Percentiles rank a stretch among this genome's conserved stretches.
These are phyloP conservation scores for Aspergillus niger DNA, from an alignment of 2,329 filamentous ascomycete species.

Conservation along the genomic window DNA sequence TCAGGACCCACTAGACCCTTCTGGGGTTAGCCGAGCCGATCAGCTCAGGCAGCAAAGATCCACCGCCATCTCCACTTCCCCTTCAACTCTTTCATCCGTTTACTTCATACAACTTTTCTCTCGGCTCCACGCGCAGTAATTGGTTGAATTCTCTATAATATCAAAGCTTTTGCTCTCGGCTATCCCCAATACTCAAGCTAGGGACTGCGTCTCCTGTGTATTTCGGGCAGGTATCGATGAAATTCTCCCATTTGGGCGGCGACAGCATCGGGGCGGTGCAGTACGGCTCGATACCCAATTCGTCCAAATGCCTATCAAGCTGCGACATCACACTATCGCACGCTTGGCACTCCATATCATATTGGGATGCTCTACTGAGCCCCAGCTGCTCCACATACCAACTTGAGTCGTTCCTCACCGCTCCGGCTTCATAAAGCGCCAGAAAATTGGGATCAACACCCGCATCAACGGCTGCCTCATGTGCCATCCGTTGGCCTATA, in stretches of 20 bases:
- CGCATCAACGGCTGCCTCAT: conserved; percentile 24
- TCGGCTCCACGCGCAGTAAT: background rate
- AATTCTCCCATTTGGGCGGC: background rate
- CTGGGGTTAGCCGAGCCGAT: background rate
- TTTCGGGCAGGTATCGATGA: background rate
- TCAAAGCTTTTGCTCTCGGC: background rate
- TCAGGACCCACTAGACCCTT: background rate
- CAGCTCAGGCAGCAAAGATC: background rate
- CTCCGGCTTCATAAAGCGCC: conserved; percentile 18
- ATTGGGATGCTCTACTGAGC: conserved; percentile 2
- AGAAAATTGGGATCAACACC: conserved; percentile 13
- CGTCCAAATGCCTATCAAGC: conserved; percentile 1
- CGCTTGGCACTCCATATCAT: conserved; percentile 3
- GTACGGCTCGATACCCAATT: conserved; percentile 7
- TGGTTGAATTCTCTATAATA: background rate
- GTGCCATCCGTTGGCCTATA: conserved; percentile 25
- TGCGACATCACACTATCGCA: conserved; percentile 5
- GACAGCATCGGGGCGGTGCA: conserved; percentile 10
- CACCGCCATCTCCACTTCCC: background rate
- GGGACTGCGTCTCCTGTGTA: background rate
- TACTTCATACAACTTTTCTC: background rate
- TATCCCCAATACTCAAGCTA: too few relatives aligned
- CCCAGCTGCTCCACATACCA: conserved; percentile 19
- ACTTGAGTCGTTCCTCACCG: conserved; percentile 13
- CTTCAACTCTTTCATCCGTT: background rate